A percentile compares a stretch with the other conserved stretches of the same genome.
phyloP scores from a whole-genome alignment of 164 flowering plant genomes.

The Aristolochia californica region DNA sequence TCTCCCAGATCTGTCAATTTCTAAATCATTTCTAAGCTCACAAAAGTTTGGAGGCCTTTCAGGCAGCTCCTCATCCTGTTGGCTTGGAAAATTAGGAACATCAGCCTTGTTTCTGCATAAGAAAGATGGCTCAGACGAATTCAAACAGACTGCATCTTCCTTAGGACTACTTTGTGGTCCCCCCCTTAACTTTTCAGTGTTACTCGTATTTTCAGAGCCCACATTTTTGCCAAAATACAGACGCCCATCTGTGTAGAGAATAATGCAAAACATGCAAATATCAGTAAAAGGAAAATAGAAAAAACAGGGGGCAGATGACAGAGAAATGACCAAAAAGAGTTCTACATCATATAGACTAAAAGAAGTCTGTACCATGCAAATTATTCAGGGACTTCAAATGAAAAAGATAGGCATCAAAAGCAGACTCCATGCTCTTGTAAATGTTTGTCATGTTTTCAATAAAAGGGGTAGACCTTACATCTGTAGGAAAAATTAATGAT shows the following conservation, averaged over 20 bases:
- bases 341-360: neutral
- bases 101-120: no score
- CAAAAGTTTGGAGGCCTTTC: neutral
- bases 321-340: neutral
- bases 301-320: no score
- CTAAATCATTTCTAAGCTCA: neutral
- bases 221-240: neutral
- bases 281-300: no score
- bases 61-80: neutral
- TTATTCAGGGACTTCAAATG: conserved; percentile 8
- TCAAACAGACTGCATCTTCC: no score
- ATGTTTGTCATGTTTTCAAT: conserved; percentile 43
- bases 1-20: neutral
- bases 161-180: no score
- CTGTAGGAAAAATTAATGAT: conserved; percentile 15
- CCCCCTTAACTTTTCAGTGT: no score
- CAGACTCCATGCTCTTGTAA: conserved; percentile 37
- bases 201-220: neutral
- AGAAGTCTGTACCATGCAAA: neutral
- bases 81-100: no score
- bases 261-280: neutral
- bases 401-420: conserved; percentile 22
- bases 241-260: neutral
- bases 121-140: no score
- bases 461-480: conserved; percentile 31